Evolutionary conservation across 257 asterid species (phyloP), one percentile per base, ranked within the genome.

Genomic region (Solanum rostratum): DNA sequence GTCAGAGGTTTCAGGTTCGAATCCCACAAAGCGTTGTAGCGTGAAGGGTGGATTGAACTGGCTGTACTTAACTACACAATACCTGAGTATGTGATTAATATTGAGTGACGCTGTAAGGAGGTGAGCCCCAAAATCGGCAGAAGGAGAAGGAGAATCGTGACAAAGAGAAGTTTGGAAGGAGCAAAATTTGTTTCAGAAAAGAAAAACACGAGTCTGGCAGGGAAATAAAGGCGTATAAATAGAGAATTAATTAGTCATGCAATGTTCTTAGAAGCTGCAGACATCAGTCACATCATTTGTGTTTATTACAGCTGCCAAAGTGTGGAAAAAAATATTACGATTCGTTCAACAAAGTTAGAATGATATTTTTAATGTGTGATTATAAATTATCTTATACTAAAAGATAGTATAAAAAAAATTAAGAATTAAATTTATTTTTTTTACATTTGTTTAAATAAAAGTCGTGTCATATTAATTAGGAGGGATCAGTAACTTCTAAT

Each of bases 231-330:
- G 24, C 60, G 63, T 71, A 69, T 85, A 87, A 30, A 78, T 81
- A 49, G 46, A 49, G 46, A 29, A 69, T 53, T 37, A 49, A 62
- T 53, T 50, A 81, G 62, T 50, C 83, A 74, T 74, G 80, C 86
- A 37, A 71, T 62, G 73, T 84, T 59, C 86, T 37, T 22, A 84
- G 84, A 86, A 87, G 80, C 49, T 45, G 19, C 71, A 71, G 65
- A 79, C 52, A 83, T 49, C 82, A 22, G 82, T 85, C 81, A 78
- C 88, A 68, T 19, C 70, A n/a, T 27, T 7, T 86, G 43, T 8
- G 19, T 65, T n/a, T 52, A 46, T 13, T 70, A 87, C 90, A 88
- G 92, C 91, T 85, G 93, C 90, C 84, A 71, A 55, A 29, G 24
- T 10, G 55, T 78, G 9, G 20, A 55, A 7, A 39, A 49, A 0